Conservation (phyloP, 176 grass and related monocot genomes). For the sorghum (Sorghum bicolor) region DNA sequence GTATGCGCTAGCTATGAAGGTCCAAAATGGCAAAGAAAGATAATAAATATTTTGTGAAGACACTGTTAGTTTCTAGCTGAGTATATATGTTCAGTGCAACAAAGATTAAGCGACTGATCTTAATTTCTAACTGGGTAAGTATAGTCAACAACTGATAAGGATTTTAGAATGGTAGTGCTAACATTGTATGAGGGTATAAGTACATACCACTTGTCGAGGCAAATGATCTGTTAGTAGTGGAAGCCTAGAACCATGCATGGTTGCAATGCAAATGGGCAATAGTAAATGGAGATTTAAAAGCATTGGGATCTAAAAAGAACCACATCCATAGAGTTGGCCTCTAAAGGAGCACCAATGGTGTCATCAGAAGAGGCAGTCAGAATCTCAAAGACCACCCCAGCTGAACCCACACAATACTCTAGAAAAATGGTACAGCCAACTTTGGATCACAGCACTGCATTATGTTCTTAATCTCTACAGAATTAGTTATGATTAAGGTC, state of each 20-base stretch:
- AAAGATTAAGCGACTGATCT: not conserved
- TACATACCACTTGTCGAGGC: not conserved
- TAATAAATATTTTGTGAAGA: not conserved
- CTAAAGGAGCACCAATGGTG: constrained; percentile 18
- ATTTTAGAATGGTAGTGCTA: not conserved
- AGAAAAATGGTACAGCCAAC: constrained; percentile 36
- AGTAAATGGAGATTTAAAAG: constrained; percentile 42
- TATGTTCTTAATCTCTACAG: constrained; percentile 8
- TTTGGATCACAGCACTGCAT: constrained; percentile 36
- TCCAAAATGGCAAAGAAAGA: constrained; percentile 13
- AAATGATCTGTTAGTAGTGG: constrained; percentile 1
- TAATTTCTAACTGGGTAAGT: not conserved
- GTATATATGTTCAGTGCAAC: not conserved
- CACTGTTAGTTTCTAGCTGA: not conserved
- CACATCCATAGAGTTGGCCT: constrained; percentile 19
- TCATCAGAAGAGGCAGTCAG: constrained; percentile 20
- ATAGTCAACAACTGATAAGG: not conserved
- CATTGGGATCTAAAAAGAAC: constrained; percentile 63
- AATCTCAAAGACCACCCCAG: constrained; percentile 36
- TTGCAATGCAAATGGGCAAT: constrained; percentile 16
- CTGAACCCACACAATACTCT: constrained; percentile 23
- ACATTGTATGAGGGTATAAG: not conserved
- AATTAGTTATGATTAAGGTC: constrained; percentile 50
- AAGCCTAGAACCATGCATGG: not conserved
- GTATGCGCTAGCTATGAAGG: not conserved